A percentile compares a stretch with the other conserved stretches of the same genome.
phyloP scores from a whole-genome alignment of 768 basidiomycete genomes.

The Multifurca ochricompacta region DNA sequence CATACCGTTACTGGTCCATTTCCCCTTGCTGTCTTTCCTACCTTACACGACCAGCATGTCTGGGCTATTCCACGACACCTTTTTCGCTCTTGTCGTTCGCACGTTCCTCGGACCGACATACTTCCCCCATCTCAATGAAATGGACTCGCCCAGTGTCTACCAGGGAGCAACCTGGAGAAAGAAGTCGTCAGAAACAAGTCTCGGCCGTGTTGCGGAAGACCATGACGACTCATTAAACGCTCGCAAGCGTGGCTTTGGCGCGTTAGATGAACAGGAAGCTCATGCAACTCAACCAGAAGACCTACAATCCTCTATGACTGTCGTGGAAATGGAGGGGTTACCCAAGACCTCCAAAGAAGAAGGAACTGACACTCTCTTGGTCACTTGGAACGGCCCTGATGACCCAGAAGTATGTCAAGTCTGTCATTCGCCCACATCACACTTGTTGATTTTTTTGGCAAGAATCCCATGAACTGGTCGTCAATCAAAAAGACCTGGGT shows the following conservation, averaged over 20 bases:
- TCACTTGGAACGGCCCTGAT: slow-evolving; percentile 24
- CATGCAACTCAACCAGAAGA: background rate
- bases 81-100: slow-evolving; percentile 26
- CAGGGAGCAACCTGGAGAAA: background rate
- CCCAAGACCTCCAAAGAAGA: background rate
- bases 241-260: background rate
- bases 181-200: background rate
- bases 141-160: slow-evolving; percentile 10
- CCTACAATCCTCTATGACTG: background rate
- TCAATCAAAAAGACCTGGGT: slow-evolving; percentile 26
- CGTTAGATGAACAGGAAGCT: background rate
- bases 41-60: slow-evolving; percentile 1
- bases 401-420: slow-evolving; percentile 15
- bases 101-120: slow-evolving; percentile 22
- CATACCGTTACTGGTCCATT: no score
- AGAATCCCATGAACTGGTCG: slow-evolving; percentile 27
- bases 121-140: slow-evolving; percentile 21
- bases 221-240: slow-evolving; percentile 1
- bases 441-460: background rate
- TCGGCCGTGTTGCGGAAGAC: slow-evolving; percentile 1
- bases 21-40: background rate
- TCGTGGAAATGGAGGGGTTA: background rate
- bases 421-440: background rate
- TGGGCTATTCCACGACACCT: slow-evolving; percentile 27
- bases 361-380: slow-evolving; percentile 20